These are phyloP conservation scores for Hylodesmum podocarpum DNA, from an alignment of 306 rosid genomes.

Conservation along the genomic window DNA sequence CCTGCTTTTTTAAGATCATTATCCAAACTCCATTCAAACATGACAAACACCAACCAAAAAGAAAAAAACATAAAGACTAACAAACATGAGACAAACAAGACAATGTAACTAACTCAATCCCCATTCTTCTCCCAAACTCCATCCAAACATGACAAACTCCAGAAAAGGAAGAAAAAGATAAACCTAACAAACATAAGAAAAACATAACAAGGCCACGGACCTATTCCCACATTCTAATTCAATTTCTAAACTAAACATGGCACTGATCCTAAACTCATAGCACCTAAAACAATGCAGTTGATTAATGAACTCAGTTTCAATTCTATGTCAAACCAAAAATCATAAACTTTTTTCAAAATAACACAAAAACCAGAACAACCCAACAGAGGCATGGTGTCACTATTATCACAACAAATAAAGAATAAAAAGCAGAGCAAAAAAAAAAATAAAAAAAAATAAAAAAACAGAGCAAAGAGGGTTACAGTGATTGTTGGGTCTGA, in stretches of 20 bases:
- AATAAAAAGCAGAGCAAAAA: no score
- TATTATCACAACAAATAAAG: no score
- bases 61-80: neutral
- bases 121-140: neutral
- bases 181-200: neutral
- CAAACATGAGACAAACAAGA: neutral
- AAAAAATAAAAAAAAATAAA: no score
- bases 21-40: neutral
- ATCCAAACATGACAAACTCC: neutral
- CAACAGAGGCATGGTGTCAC: no score
- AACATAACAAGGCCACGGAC: neutral
- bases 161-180: no score
- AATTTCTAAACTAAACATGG: neutral
- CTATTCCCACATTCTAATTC: neutral
- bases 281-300: neutral
- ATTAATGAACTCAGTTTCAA: neutral
- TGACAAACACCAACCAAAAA: neutral
- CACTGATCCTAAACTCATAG: neutral
- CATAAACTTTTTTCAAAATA: neutral
- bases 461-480: conserved; percentile 4
- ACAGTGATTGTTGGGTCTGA: conserved; percentile 20
- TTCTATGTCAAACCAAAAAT: neutral
- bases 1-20: neutral
- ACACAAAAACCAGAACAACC: neutral
- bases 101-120: neutral